Evolutionary conservation across 164 flowering plant species (phyloP), one percentile per base, ranked within the genome.

Genomic region (Magnolia sinica): DNA sequence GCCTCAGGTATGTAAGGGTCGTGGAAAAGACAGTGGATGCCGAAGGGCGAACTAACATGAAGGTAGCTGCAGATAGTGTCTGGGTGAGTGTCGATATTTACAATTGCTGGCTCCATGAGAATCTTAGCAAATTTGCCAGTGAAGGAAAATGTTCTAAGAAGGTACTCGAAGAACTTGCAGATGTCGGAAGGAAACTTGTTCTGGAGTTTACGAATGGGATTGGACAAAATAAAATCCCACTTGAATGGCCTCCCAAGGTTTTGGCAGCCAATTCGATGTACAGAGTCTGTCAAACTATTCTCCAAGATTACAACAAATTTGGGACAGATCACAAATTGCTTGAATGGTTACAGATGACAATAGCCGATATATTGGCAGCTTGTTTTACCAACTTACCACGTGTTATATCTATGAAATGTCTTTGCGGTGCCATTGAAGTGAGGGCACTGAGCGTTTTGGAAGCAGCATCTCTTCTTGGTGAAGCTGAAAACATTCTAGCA

Each of bases 221-320:
- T 27, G 52, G 81, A 3, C 14, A 20, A 51, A 11, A 22, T 84
- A 89, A 89, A 91, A 89, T 13, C 20, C 76, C 76, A 82, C 82
- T 50, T 74, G 73, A 68, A 50, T 68, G 50, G 71, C 71, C 50
- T 27, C 49, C 50, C 45, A 68, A 7, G n/a, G 45, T 68, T 31
- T 68, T 87, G 80, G 91, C 91, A 24, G 89, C 95, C 8, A 86
- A 89, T 80, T 84, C 90, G 50, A 86, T 89, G 91, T 86, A 91
- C 80, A 85, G 91, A 76, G 67, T 84, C 68, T 76, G 86, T 18
- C 66, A 70, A 76, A 83, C 91, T 20, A 58, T 86, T 66, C 76
- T 88, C 64, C 80, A 76, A 59, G 78, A 75, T 49, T 67, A 76
- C 61, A 45, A n/a, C n/a, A 71, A 63, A 71, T 24, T 11, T 72